phyloP scores from a whole-genome alignment of 2,329 filamentous ascomycete species.

The Nannizziopsis arthrosporioides region DNA sequence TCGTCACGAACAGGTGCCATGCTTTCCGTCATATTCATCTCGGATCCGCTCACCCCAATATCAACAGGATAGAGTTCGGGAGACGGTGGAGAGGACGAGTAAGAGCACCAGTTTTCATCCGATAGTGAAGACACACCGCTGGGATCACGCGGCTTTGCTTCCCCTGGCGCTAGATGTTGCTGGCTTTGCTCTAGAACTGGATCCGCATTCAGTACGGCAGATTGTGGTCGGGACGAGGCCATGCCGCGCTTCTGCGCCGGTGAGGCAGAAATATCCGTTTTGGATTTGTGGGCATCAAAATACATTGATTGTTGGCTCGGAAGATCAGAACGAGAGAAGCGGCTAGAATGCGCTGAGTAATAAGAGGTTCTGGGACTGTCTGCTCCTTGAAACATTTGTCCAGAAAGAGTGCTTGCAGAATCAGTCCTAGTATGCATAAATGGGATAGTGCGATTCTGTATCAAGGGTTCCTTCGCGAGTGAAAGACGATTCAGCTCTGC shows the following conservation, averaged over 20 bases:
- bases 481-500: slow-evolving; percentile 28
- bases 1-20: slow-evolving; percentile 15
- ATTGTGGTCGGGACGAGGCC: slow-evolving; percentile 25
- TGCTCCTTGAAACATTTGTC: slow-evolving; percentile 32
- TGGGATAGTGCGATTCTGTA: slow-evolving; percentile 46
- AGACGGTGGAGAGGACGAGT: slow-evolving; percentile 27
- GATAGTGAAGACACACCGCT: slow-evolving; percentile 26
- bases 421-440: slow-evolving; percentile 67
- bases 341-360: slow-evolving; percentile 35
- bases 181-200: slow-evolving; percentile 20
- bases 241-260: slow-evolving; percentile 22
- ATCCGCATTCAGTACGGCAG: slow-evolving; percentile 21
- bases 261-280: slow-evolving; percentile 21
- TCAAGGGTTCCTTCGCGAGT: slow-evolving; percentile 32
- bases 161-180: slow-evolving; percentile 15
- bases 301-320: slow-evolving; percentile 24
- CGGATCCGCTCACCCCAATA: neutral
- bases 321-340: slow-evolving; percentile 23
- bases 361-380: slow-evolving; percentile 38
- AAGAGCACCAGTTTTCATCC: slow-evolving; percentile 33
- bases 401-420: slow-evolving; percentile 46
- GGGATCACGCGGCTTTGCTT: slow-evolving; percentile 24
- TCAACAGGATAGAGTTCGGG: slow-evolving; percentile 8
- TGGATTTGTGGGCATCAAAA: slow-evolving; percentile 22
- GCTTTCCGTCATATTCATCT: neutral